Conservation (phyloP, 495 filamentous ascomycete species). For the Acidomyces sp. region DNA sequence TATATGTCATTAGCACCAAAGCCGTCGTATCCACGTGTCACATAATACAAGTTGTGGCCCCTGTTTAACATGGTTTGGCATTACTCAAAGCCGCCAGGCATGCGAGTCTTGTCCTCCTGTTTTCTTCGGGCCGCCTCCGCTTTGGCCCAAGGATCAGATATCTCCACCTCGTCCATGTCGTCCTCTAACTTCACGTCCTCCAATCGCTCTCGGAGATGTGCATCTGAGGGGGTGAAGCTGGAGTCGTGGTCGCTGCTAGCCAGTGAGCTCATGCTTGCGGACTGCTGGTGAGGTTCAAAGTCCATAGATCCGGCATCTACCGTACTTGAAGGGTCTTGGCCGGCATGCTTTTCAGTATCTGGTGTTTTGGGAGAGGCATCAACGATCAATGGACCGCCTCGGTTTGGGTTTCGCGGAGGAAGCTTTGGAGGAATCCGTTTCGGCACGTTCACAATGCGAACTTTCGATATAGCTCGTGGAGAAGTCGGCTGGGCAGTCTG, state of each 20-base stretch:
- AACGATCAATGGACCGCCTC: conserved; percentile 19
- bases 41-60: no score
- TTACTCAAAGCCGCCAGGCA: conserved; percentile 8
- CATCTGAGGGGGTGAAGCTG: neutral
- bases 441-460: conserved; percentile 28
- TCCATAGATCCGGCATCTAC: no score
- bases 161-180: neutral
- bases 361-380: conserved; percentile 10
- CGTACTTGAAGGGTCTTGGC: no score
- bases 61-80: no score
- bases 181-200: conserved; percentile 6
- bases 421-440: conserved; percentile 26
- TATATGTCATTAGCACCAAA: no score
- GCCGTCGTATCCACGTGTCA: no score
- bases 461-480: conserved; percentile 23
- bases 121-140: conserved; percentile 1
- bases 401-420: conserved; percentile 27
- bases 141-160: conserved; percentile 5
- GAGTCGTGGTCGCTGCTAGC: no score
- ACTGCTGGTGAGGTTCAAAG: no score
- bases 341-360: no score
- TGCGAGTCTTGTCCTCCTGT: neutral
- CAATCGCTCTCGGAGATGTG: neutral
- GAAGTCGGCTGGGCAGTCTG: conserved; percentile 16
- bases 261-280: no score